These are phyloP conservation scores for Mucor piriformis DNA, from an alignment of 371 early-diverging fungal genomes.

Conservation along the genomic window DNA sequence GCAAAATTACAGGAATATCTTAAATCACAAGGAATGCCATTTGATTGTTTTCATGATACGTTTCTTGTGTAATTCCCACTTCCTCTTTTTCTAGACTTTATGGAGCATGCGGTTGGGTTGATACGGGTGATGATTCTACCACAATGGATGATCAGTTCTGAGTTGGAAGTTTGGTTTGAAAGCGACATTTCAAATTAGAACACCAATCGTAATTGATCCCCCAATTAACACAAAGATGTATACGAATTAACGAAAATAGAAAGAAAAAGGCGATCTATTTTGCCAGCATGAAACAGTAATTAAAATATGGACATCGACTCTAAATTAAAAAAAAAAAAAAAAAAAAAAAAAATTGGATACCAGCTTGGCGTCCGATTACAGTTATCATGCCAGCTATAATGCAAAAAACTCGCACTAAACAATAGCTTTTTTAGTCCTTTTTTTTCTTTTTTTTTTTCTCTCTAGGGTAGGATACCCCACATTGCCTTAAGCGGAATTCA, in stretches of 20 bases:
- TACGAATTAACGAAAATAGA: too few species aligned
- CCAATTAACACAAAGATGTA: neutral
- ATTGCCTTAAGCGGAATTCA: conserved; percentile 15
- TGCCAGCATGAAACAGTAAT: neutral
- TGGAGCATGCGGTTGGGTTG: neutral
- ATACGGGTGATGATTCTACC: neutral
- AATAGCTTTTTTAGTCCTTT: neutral
- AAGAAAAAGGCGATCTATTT: neutral
- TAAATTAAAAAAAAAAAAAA: neutral
- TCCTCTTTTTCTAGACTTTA: neutral
- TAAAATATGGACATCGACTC: neutral
- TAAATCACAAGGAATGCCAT: too few species aligned
- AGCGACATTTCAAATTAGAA: neutral
- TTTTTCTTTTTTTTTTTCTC: neutral
- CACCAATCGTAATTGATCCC: neutral
- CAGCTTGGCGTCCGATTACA: neutral
- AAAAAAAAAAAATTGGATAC: neutral
- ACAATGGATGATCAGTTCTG: conserved; percentile 1
- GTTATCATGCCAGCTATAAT: neutral
- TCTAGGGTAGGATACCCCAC: conserved; percentile 10
- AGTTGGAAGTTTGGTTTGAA: neutral
- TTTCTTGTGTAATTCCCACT: too few species aligned
- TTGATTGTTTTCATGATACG: too few species aligned
- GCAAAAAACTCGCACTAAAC: neutral
- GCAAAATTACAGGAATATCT: too few species aligned